These are phyloP conservation scores for Cucurbita pepo DNA, from an alignment of 306 rosid genomes.

Conservation along the genomic window DNA sequence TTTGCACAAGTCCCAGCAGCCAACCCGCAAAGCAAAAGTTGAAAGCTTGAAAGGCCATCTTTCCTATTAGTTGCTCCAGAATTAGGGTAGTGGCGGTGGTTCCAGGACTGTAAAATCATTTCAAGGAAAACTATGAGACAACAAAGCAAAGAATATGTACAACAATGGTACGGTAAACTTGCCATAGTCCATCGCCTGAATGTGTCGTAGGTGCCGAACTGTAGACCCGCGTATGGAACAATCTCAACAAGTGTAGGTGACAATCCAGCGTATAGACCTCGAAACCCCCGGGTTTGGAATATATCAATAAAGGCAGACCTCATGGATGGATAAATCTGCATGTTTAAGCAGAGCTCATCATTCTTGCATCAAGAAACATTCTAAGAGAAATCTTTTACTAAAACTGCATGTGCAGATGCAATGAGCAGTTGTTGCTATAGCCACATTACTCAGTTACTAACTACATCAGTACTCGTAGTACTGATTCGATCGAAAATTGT, in stretches of 20 bases:
- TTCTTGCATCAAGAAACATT: too few species aligned
- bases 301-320: constrained; percentile 74
- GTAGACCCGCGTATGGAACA: constrained; percentile 91
- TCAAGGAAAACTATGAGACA: background rate
- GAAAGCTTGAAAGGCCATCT: constrained; percentile 52
- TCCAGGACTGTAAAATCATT: constrained; percentile 44
- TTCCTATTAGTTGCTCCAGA: constrained; percentile 12
- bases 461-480: background rate
- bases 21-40: constrained; percentile 73
- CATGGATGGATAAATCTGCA: constrained; percentile 84
- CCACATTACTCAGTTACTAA: background rate
- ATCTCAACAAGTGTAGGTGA: constrained; percentile 92
- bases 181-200: constrained; percentile 87
- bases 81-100: constrained; percentile 22
- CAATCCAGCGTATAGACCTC: constrained; percentile 76
- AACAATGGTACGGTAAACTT: constrained; percentile 10
- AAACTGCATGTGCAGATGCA: background rate
- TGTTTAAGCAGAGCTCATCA: background rate
- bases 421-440: background rate
- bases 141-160: too few species aligned
- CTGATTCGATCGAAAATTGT: background rate
- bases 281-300: constrained; percentile 43
- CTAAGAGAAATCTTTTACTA: background rate
- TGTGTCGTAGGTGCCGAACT: constrained; percentile 87
- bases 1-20: constrained; percentile 93